Evolutionary conservation across 2,329 filamentous ascomycete genomes (phyloP), one percentile per base, ranked within the genome.

Genomic region (Fusarium sp.): DNA sequence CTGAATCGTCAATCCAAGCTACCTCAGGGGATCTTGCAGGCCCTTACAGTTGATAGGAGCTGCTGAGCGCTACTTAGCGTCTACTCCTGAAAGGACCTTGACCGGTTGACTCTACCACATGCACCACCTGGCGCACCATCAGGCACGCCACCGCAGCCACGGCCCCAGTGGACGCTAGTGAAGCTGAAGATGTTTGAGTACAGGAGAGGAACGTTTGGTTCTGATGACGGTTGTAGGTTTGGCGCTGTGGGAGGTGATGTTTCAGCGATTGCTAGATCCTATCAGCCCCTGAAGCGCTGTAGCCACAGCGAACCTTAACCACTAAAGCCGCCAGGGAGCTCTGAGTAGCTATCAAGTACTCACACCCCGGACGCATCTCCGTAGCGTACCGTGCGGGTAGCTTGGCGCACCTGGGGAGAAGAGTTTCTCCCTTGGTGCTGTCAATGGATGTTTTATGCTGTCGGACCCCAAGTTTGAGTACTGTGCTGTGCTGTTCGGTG

Each of bases 81-180:
- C 5, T 62, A 74, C 72, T 38, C 62, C 8, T 7, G 14, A 18
- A 7, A 44, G 24, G 43, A 62, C 68, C 58, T 71, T 64, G 66
- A 54, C 54, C 58, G 55, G 57, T 63, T 51, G 55, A 62, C 49
- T 57, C 54, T 58, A 54, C 49, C 63, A 64, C 61, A 65, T 71
- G 63, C 60, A 63, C 68, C 45, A 43, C 42, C 62, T 43, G 53
- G 62, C 53, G 62, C 52, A 73, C 68, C 68, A 71, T 51, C 66
- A 74, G 70, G 58, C 68, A 67, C 71, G 72, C 72, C 63, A 74
- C 69, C 65, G 72, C 61, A 68, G 71, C 72, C 71, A 74, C 72
- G 61, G 60, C 55, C 68, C 69, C 72, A 73, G 66, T 68, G 59
- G 55, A 66, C 63, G 63, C 71, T 75, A 75, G 64, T 58, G 55